Evolutionary conservation across 345 rosid genomes (phyloP), one percentile per base, ranked within the genome.

Genomic region (Psidium friedrichsthalianum): DNA sequence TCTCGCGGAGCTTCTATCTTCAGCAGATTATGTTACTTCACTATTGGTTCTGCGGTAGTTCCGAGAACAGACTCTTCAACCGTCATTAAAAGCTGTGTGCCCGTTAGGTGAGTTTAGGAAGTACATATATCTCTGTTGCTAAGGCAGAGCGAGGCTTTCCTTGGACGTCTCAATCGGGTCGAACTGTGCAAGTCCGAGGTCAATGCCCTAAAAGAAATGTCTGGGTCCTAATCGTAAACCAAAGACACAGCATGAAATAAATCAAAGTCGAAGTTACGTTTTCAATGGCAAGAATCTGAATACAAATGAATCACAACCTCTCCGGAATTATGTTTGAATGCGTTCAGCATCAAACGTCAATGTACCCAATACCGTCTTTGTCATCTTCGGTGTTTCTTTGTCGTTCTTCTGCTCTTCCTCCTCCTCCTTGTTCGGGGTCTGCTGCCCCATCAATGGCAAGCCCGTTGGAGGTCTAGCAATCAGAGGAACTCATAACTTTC

Each of bases 381-480:
- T 57, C 32, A n/a, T 58, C 4, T 5, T 58, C 69, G 0, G 69
- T 6, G 44, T 58, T 58, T n/a, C 32, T 0, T 58, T 0, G 0
- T 25, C 13, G 32, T 27, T 58, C 64, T 25, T 58, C 64, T 58
- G 11, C 52, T 51, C 52, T 11, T 47, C 0, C 61, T 58, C 32
- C 29, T 57, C 64, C 64, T 58, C 32, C 64, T 7, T 58, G 32
- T 58, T 58, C 27, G 32, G 64, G 64, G 64, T 25, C 64, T 25
- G 32, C 27, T 58, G 32, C 32, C n/a, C 14, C 69, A 58, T 58
- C 69, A 6, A 58, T 29, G n/a, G 32, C 5, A 15, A 25, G 27
- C 7, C n/a, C 69, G 14, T 12, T 58, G 69, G 69, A 58, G 69
- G 32, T 5, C n/a, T 27, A 6, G 64, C 29, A 2, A 6, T 25